A percentile compares a stretch with the other conserved stretches of the same genome.
phyloP scores from a whole-genome alignment of 1,139 yeast genomes.

The Kluyveromyces marxianus region DNA sequence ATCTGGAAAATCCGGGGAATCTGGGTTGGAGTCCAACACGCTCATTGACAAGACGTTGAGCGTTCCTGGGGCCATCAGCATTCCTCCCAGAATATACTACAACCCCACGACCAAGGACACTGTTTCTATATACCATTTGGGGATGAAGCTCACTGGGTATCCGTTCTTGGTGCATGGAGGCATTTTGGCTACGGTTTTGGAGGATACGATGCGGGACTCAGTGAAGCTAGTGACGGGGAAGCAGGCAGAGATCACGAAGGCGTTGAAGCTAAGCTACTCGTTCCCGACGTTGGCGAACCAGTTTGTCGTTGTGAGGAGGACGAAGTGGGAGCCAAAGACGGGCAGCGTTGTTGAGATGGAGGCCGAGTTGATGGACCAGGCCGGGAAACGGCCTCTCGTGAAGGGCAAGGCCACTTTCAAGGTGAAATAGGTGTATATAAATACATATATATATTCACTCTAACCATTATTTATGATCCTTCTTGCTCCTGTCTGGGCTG shows the following conservation, averaged over 20 bases:
- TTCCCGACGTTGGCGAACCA: constrained; percentile 77
- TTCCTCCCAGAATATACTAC: constrained; percentile 65
- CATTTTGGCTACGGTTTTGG: constrained; percentile 70
- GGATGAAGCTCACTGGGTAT: constrained; percentile 74
- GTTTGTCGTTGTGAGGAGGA: constrained; percentile 60
- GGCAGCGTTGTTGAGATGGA: constrained; percentile 33
- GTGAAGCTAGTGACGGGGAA: constrained; percentile 27
- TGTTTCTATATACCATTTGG: constrained; percentile 66
- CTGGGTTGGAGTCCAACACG: constrained; percentile 28
- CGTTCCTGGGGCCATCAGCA: constrained; percentile 73
- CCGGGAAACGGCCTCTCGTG: constrained; percentile 40
- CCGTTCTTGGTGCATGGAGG: constrained; percentile 92
- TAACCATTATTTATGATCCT: neutral
- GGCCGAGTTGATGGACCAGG: constrained; percentile 37
- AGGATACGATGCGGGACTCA: constrained; percentile 51
- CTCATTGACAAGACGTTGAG: constrained; percentile 35
- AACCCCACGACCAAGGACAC: constrained; percentile 51
- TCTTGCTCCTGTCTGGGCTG: neutral
- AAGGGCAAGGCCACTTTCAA: constrained; percentile 35
- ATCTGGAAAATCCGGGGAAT: too few relatives aligned
- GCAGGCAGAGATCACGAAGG: constrained; percentile 24
- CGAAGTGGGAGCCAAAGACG: constrained; percentile 30
- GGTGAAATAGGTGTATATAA: constrained; percentile 1
- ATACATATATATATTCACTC: neutral
- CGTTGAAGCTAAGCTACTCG: constrained; percentile 38